Base-by-base conservation (phyloP, 139 green algal species). In the Trebouxia sp. region DNA sequence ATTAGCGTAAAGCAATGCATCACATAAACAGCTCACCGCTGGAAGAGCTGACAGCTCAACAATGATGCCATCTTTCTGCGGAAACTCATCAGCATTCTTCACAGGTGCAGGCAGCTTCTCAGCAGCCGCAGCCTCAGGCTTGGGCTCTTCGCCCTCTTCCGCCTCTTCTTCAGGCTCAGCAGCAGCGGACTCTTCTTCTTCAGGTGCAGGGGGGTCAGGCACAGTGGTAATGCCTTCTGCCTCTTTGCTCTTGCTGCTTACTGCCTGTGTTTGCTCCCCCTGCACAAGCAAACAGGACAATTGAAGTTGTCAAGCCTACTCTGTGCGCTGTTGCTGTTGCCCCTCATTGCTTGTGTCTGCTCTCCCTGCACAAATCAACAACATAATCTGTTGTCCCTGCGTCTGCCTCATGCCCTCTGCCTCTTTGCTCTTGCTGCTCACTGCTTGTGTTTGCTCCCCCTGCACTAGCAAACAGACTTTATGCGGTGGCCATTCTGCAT, bases 231-330 rank as follows among this genome's bases (percentile, higher is more conserved):
- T 62, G 51, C 75, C 75, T 6, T 80, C 75, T 12, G 51, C 75
- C 37, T 80, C 75, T 51, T 80, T 80, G 75, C 75, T 80, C 51
- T 72, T 69, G 75, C 75, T 80, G 75, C 53, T 80, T 32, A 80
- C 75, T 43, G 75, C 75, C 53, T 80, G 75, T n/a, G 65, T 62
- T 26, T 80, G 38, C 24, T 80, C 75, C 4, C 53, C 75, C 75
- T 80, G 51, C 45, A 65, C 42, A 47, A 53, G 2, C 47, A 53
- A 17, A 30, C 6, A 48, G 6, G 3, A 14, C 65, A 75, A 14
- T 45, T 75, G 2, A 14, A 48, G 1, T 50, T 50, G 45, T 12
- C 37, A 30, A 48, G 20, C 65, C 20, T 70, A 10, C 22, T 22
- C 32, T 30, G 22, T 39, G 17, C 10, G 22, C n/a, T 17, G 26